A percentile compares a stretch with the other conserved stretches of the same genome.
phyloP scores from a whole-genome alignment of 208 protist genomes.

The Trypanosoma avium region DNA sequence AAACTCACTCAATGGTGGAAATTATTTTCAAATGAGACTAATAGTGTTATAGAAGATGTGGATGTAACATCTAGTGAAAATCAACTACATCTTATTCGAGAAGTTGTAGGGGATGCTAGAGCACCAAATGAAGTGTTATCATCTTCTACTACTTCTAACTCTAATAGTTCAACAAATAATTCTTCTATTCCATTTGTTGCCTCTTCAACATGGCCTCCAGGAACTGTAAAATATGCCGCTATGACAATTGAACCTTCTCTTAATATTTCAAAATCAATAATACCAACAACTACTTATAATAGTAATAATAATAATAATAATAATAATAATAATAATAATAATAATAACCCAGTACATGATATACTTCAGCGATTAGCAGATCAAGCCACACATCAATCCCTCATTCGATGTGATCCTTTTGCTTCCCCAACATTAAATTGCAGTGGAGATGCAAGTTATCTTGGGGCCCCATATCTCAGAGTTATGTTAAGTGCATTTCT shows the following conservation, averaged over 20 bases:
- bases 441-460: constrained; percentile 53
- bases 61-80: constrained; percentile 4
- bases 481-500: constrained; percentile 72
- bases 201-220: constrained; percentile 53
- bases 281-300: too few species aligned
- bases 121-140: too few species aligned
- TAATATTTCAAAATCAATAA: too few species aligned
- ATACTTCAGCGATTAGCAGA: constrained; percentile 53
- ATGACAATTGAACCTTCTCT: constrained; percentile 61
- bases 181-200: constrained; percentile 17
- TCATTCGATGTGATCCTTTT: constrained; percentile 71
- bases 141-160: neutral
- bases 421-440: constrained; percentile 51
- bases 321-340: too few species aligned
- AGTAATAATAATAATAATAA: too few species aligned
- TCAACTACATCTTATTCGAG: constrained; percentile 22
- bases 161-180: neutral
- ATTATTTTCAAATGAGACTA: constrained; percentile 34
- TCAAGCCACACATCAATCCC: constrained; percentile 73
- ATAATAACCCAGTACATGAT: neutral
- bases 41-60: neutral
- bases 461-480: constrained; percentile 80
- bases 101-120: constrained; percentile 27
- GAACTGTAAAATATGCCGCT: constrained; percentile 67
- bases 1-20: too few species aligned